A percentile compares a stretch with the other conserved stretches of the same genome.
phyloP scores from a whole-genome alignment of 1,284 basidiomycete species.

The Heterobasidion annosum region DNA sequence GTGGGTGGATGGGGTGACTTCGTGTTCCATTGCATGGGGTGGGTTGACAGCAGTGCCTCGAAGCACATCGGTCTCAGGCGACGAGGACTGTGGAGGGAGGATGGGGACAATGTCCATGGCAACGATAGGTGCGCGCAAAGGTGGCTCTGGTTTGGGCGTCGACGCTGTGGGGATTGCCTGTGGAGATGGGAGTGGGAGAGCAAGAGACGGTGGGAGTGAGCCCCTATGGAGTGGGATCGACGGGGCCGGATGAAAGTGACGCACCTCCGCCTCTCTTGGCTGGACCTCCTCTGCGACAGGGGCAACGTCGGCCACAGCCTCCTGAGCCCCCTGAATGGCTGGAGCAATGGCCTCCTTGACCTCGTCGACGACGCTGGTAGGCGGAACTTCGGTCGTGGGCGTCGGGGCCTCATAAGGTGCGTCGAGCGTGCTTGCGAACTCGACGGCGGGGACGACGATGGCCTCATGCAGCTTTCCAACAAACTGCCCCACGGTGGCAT shows the following conservation, averaged over 20 bases:
- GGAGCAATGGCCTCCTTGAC: neutral
- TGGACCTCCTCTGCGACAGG: constrained; percentile 3
- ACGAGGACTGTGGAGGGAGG: neutral
- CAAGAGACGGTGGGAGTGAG: neutral
- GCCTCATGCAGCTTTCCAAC: neutral
- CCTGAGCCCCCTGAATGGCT: neutral
- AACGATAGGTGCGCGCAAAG: constrained; percentile 1
- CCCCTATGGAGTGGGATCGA: neutral
- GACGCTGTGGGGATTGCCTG: neutral
- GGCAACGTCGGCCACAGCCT: constrained; percentile 2
- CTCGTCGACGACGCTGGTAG: neutral
- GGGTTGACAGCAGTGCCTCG: constrained; percentile 1
- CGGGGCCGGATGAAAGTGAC: neutral
- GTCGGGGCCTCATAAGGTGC: constrained; percentile 3
- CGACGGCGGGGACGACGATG: constrained; percentile 1
- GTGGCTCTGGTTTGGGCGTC: neutral
- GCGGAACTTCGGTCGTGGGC: neutral
- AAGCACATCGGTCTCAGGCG: constrained; percentile 4
- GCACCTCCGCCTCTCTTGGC: neutral
- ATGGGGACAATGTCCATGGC: constrained; percentile 4
- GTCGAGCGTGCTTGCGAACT: constrained; percentile 1
- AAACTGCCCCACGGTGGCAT: neutral
- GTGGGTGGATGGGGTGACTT: constrained; percentile 6
- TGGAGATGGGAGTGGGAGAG: neutral
- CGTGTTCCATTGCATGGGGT: neutral